These are phyloP conservation scores for Adansonia grandidieri DNA, from an alignment of 441 rosid genomes.

Conservation along the genomic window DNA sequence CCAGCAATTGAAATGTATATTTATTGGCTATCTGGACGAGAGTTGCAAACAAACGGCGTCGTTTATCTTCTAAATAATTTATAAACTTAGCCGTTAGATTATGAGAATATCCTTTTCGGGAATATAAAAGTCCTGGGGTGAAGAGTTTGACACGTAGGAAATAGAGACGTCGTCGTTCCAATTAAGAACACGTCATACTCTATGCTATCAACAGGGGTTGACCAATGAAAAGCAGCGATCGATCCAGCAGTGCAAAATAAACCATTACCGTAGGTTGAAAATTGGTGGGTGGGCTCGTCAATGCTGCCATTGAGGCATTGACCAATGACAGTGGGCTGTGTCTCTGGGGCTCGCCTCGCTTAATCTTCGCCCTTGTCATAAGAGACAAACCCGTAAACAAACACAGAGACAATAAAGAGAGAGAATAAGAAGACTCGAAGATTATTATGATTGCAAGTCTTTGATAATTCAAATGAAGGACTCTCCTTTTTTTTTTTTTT, in stretches of 20 bases:
- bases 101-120: neutral
- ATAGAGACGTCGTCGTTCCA: conserved; percentile 19
- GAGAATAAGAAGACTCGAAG: conserved; percentile 10
- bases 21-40: no score
- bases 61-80: neutral
- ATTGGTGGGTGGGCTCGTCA: neutral
- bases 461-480: conserved; percentile 22
- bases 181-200: conserved; percentile 22
- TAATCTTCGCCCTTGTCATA: neutral
- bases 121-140: neutral
- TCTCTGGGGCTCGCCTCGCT: neutral
- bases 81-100: neutral
- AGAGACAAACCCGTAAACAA: neutral
- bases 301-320: neutral
- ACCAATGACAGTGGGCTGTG: neutral
- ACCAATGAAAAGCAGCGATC: conserved; percentile 35
- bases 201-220: neutral
- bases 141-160: conserved; percentile 6
- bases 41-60: neutral
- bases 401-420: neutral
- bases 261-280: neutral
- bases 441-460: conserved; percentile 18
- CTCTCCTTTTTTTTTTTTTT: neutral
- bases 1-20: no score
- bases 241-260: conserved; percentile 35